Conservation (phyloP, 805 yeast genomes). For the Pichia rugopelliculosa region DNA sequence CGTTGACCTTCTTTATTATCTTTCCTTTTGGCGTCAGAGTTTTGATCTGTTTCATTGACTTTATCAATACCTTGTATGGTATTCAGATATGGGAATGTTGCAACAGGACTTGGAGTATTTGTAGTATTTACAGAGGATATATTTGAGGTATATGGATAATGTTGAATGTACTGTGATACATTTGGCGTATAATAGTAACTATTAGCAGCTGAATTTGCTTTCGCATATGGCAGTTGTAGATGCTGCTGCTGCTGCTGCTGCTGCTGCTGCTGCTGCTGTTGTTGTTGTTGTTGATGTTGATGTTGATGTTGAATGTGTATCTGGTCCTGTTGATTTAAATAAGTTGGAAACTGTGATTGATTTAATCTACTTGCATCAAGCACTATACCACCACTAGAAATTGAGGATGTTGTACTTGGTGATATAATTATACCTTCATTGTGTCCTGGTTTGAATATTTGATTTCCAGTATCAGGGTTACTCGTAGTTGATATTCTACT, state of each 20-base stretch:
- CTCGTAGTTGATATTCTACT: not conserved
- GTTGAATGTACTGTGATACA: not conserved
- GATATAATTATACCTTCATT: not conserved
- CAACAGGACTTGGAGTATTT: not conserved
- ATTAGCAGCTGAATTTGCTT: not conserved
- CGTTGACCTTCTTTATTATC: slow-evolving; percentile 41
- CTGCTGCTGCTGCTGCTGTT: not conserved
- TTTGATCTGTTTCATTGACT: not conserved
- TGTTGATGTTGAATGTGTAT: not conserved
- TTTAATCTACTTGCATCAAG: not conserved
- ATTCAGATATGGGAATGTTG: not conserved
- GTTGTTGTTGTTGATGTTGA: not conserved
- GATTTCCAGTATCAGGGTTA: not conserved
- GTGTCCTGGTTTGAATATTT: not conserved
- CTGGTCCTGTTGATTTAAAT: not conserved
- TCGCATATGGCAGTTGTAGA: not conserved
- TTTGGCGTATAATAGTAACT: not conserved
- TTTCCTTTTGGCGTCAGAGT: not conserved
- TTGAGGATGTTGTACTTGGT: not conserved
- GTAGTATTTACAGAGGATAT: not conserved
- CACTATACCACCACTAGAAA: not conserved
- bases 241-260: not conserved
- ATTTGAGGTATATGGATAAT: not conserved
- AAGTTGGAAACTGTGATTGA: not conserved
- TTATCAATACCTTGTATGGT: not conserved